Conservation (phyloP, 768 basidiomycete species). For the Daedaleopsis sinensis region DNA sequence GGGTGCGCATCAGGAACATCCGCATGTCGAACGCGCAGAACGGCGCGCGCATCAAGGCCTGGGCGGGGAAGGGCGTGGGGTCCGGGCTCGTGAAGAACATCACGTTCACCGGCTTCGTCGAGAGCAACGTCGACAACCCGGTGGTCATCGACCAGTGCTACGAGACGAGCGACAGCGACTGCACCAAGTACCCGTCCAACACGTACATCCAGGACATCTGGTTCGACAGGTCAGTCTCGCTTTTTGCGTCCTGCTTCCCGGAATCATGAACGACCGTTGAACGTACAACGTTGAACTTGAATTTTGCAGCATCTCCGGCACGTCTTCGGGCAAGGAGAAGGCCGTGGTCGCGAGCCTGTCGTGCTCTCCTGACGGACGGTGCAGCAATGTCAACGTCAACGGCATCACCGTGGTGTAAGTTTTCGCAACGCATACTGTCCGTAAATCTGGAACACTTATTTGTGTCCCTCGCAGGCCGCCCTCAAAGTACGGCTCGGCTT, state of each 20-base stretch:
- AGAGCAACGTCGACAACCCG: conserved; percentile 59
- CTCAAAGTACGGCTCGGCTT: conserved; percentile 43
- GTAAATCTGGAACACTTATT: not conserved
- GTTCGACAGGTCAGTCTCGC: conserved; percentile 47
- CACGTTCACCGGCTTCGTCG: conserved; percentile 54
- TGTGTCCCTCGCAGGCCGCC: conserved; percentile 30
- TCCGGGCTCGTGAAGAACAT: conserved; percentile 60
- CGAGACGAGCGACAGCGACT: conserved; percentile 46
- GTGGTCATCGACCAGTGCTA: conserved; percentile 65
- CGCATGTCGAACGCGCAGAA: conserved; percentile 65
- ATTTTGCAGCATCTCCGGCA: conserved; percentile 54
- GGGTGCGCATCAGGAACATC: conserved; percentile 48
- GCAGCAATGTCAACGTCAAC: conserved; percentile 51
- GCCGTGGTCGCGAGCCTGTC: conserved; percentile 54
- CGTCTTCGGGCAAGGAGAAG: conserved; percentile 48
- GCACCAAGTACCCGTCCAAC: conserved; percentile 58
- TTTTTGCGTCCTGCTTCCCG: not conserved
- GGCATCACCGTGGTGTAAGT: conserved; percentile 49
- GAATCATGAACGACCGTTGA: too few relatives aligned
- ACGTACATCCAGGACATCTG: conserved; percentile 58
- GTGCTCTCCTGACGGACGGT: conserved; percentile 59
- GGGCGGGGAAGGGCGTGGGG: conserved; percentile 61
- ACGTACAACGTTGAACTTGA: not conserved
- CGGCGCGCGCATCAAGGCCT: conserved; percentile 71
- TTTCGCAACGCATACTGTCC: not conserved